phyloP scores from a whole-genome alignment of 1,284 basidiomycete species.

The Paramarasmius palmivorus region DNA sequence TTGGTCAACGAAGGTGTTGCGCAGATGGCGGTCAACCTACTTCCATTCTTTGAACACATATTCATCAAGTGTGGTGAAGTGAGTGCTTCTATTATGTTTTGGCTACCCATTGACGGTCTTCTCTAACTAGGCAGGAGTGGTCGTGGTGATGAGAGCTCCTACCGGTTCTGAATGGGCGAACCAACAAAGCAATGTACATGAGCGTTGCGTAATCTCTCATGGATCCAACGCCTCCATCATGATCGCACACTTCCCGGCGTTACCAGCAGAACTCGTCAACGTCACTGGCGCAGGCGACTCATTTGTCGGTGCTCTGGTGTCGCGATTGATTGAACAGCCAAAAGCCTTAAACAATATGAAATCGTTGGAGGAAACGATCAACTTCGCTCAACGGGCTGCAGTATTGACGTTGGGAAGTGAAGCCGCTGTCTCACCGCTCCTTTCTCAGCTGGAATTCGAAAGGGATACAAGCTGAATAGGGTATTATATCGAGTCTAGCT shows the following conservation, averaged over 20 bases:
- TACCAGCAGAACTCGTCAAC: conserved; percentile 55
- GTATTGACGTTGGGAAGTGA: conserved; percentile 61
- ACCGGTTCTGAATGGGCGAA: conserved; percentile 45
- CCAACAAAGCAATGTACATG: conserved; percentile 45
- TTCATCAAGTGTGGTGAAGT: conserved; percentile 78
- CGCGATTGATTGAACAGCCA: conserved; percentile 48
- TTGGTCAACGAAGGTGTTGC: conserved; percentile 67
- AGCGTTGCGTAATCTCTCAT: conserved; percentile 54
- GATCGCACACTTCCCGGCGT: conserved; percentile 71
- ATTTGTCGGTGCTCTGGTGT: conserved; percentile 76
- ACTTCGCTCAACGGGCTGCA: conserved; percentile 64
- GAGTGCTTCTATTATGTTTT: neutral
- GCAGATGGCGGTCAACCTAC: conserved; percentile 77
- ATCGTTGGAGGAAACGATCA: conserved; percentile 43
- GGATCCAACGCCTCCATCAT: conserved; percentile 53
- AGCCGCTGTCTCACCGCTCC: conserved; percentile 63
- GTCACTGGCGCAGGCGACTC: conserved; percentile 93
- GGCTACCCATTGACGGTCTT: neutral
- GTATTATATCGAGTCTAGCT: neutral
- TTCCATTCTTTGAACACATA: conserved; percentile 81
- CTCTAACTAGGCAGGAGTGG: conserved; percentile 47
- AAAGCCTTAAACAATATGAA: conserved; percentile 45
- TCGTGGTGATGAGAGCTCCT: conserved; percentile 61
- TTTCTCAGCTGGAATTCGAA: conserved; percentile 37
- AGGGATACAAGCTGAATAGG: neutral